A percentile compares a stretch with the other conserved stretches of the same genome.
These are phyloP conservation scores for Fonsecaea pedrosoi DNA, from an alignment of 2,329 filamentous ascomycete species.

Conservation along the genomic window DNA sequence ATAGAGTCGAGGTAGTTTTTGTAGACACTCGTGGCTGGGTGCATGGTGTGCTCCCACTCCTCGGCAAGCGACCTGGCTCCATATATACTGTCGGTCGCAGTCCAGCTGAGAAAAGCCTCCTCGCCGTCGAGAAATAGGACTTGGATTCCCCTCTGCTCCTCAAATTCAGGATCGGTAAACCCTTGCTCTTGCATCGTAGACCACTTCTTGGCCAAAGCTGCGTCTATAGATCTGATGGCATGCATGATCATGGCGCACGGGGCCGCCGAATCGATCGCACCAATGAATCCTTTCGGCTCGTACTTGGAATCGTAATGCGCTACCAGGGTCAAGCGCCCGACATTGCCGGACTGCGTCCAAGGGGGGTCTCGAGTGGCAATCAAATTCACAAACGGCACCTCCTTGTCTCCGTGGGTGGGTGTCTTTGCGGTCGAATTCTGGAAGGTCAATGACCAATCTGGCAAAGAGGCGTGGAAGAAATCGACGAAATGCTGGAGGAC, in stretches of 20 bases:
- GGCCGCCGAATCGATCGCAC: conserved; percentile 90
- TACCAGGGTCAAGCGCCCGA: conserved; percentile 81
- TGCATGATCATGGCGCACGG: conserved; percentile 95
- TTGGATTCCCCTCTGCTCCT: conserved; percentile 83
- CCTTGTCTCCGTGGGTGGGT: conserved; percentile 71
- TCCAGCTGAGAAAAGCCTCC: conserved; percentile 87
- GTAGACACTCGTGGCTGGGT: conserved; percentile 77
- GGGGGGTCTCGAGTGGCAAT: conserved; percentile 89
- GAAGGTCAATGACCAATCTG: conserved; percentile 78
- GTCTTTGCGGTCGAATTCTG: conserved; percentile 92
- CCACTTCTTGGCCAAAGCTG: conserved; percentile 82
- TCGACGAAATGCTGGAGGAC: conserved; percentile 82
- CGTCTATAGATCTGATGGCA: conserved; percentile 78
- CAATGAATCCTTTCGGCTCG: conserved; percentile 83
- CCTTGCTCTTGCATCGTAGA: conserved; percentile 69
- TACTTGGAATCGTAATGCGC: conserved; percentile 93
- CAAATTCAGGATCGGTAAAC: conserved; percentile 57
- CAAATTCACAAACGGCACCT: conserved; percentile 85
- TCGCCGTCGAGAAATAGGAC: conserved; percentile 91
- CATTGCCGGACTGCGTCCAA: conserved; percentile 74
- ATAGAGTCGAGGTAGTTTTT: conserved; percentile 78
- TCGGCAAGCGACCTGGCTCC: conserved; percentile 82
- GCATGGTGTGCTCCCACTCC: conserved; percentile 74
- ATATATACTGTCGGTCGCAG: conserved; percentile 81
- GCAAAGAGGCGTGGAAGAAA: conserved; percentile 78